phyloP scores from a whole-genome alignment of 1,284 basidiomycete species.

The Apiotrichum veenhuisii region DNA sequence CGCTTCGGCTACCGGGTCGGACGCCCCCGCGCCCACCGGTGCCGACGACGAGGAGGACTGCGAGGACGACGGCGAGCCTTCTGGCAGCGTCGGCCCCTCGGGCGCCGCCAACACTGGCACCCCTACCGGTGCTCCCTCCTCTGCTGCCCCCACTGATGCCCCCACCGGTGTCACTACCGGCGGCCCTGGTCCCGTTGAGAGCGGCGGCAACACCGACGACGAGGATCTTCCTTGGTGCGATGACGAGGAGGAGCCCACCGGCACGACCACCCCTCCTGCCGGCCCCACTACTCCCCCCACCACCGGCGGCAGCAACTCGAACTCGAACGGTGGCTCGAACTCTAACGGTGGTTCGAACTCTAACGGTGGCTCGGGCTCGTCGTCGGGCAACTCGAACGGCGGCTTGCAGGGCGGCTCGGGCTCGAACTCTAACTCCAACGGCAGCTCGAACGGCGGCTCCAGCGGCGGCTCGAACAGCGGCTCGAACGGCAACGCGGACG shows the following conservation, averaged over 20 bases:
- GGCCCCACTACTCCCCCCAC: conserved; percentile 21
- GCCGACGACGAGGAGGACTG: neutral
- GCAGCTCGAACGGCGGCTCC: neutral
- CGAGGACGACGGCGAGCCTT: conserved; percentile 8
- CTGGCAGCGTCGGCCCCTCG: conserved; percentile 44
- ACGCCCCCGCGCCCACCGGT: neutral
- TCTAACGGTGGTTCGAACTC: neutral
- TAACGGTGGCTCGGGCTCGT: neutral
- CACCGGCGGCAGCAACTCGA: neutral
- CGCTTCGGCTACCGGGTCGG: neutral
- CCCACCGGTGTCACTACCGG: neutral
- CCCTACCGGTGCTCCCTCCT: neutral
- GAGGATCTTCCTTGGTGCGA: conserved; percentile 19
- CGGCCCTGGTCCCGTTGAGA: neutral
- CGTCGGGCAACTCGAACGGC: neutral
- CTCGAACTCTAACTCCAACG: no score
- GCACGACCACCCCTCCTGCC: conserved; percentile 18
- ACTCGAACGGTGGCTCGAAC: neutral
- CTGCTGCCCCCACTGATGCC: neutral
- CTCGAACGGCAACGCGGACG: neutral
- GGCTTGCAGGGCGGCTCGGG: neutral
- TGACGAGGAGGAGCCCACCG: conserved; percentile 7
- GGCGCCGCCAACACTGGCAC: neutral
- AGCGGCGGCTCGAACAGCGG: neutral
- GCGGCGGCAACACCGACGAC: conserved; percentile 3